A percentile compares a stretch with the other conserved stretches of the same genome.
Evolutionary conservation across 495 filamentous ascomycete genomes (phyloP).

Genomic region (Penicillium paradoxum): DNA sequence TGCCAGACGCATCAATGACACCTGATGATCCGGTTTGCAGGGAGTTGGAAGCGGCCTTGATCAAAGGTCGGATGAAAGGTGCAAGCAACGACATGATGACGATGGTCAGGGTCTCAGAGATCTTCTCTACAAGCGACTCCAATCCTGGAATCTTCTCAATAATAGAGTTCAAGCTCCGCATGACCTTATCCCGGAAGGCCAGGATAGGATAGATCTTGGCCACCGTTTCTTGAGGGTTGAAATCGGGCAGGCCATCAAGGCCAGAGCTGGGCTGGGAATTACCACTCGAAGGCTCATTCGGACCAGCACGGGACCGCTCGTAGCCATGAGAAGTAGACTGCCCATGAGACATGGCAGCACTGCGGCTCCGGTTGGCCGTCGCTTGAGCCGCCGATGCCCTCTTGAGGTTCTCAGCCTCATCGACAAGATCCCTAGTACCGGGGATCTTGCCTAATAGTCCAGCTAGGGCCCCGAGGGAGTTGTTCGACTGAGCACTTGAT

Average conservation of each 20-base stretch:
- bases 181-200: conserved; percentile 88
- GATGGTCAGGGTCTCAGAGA: conserved; percentile 83
- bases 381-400: conserved; percentile 69
- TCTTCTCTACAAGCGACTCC: conserved; percentile 78
- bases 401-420: conserved; percentile 73
- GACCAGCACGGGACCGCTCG: conserved; percentile 13
- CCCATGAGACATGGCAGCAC: conserved; percentile 32
- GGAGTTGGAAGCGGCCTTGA: conserved; percentile 74
- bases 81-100: conserved; percentile 87
- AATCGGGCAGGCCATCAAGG: conserved; percentile 68
- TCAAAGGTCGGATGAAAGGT: conserved; percentile 85
- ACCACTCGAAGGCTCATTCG: conserved; percentile 28
- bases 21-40: conserved; percentile 78
- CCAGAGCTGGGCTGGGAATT: conserved; percentile 34
- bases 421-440: conserved; percentile 68
- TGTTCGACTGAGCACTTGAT: conserved; percentile 40
- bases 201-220: conserved; percentile 91
- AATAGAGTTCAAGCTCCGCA: conserved; percentile 71
- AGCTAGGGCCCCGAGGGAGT: conserved; percentile 54
- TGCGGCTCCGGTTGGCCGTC: conserved; percentile 47
- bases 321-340: conserved; percentile 7
- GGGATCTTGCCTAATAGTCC: conserved; percentile 73
- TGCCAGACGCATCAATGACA: conserved; percentile 73
- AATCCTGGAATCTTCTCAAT: conserved; percentile 92
- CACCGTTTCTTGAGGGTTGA: conserved; percentile 78